Evolutionary conservation across 2,329 filamentous ascomycete genomes (phyloP).

Genomic region (Lachnellula occidentalis): DNA sequence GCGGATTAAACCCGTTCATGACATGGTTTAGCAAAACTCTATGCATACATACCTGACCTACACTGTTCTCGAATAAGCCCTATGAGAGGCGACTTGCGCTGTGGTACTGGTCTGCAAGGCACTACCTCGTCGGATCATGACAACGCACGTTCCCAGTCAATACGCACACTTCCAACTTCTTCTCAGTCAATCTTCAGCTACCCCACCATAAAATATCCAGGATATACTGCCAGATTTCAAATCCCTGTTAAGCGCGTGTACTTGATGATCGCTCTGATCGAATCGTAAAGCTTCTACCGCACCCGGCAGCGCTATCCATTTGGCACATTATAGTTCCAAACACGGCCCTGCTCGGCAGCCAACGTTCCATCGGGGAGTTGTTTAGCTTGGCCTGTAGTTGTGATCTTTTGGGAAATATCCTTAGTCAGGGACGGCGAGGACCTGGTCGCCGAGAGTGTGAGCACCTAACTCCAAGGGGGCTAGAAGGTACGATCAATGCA

Average conservation of each 20-base stretch:
- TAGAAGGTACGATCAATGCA: neutral
- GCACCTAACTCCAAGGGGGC: neutral
- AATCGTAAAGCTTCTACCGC: conserved; percentile 19
- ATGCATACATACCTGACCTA: too few species aligned
- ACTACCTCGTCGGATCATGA: neutral
- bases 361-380: conserved; percentile 23
- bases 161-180: neutral
- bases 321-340: conserved; percentile 20
- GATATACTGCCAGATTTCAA: conserved; percentile 1
- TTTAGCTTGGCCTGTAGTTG: neutral
- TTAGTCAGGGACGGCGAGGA: neutral
- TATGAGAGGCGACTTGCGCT: too few species aligned
- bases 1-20: too few species aligned
- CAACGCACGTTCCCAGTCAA: neutral
- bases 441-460: neutral
- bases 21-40: too few species aligned
- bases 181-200: conserved; percentile 1
- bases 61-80: too few species aligned
- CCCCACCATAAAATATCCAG: neutral
- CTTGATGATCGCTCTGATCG: conserved; percentile 7
- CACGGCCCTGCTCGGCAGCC: conserved; percentile 20
- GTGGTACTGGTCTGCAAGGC: neutral
- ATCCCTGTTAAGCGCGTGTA: neutral
- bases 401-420: neutral
- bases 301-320: conserved; percentile 9